Base-by-base conservation (phyloP, 2,329 filamentous ascomycete species). In the Botrytis pseudocinerea region DNA sequence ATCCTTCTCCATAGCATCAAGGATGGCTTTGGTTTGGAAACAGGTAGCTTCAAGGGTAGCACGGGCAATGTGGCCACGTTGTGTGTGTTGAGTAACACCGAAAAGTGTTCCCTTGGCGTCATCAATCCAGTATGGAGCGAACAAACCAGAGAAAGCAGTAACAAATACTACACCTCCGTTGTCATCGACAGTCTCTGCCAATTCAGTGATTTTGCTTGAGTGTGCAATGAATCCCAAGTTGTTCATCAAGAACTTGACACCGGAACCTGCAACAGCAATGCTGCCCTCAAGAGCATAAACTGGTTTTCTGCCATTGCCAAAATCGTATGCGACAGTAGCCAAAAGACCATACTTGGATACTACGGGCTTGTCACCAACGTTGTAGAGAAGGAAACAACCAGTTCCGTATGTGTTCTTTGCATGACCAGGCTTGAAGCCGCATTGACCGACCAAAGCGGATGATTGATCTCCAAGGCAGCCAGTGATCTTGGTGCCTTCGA, bases 111-210 rank as follows among this genome's bases (percentile, higher is more conserved):
- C 94, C 81, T 94, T 92, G 32, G 94, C 94, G 83, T 97, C 93
- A 80, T 97, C 94, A 75, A 97, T 95, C 94, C 94, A 97, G 82
- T 97, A 97, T 0, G 94, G 94, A 1, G 94, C 94, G 81, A 97
- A 97, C 4, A 97, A 87, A 71, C 94, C 94, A 82, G 92, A 94
- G 81, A 97, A 97, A 1, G 94, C 94, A 4, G 94, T 97, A 74
- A 97, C 94, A 78, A 97, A 91, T 28, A 95, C 89, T 71, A 94
- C 91, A 12, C 94, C 94, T 72, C 94, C 94, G 75, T 92, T 97
- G 81, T 97, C 92, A 3, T 83, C 78, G 12, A 89, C 87, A 0
- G 83, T 85, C 78, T 83, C 82, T 44, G 87, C 87, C 46, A 90
- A 82, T 69, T 83, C 82, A 35, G 84, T 86, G 71, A 89, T 85